Evolutionary conservation across 1,284 basidiomycete species (phyloP), one percentile per base, ranked within the genome.

Genomic region (Malassezia restricta): DNA sequence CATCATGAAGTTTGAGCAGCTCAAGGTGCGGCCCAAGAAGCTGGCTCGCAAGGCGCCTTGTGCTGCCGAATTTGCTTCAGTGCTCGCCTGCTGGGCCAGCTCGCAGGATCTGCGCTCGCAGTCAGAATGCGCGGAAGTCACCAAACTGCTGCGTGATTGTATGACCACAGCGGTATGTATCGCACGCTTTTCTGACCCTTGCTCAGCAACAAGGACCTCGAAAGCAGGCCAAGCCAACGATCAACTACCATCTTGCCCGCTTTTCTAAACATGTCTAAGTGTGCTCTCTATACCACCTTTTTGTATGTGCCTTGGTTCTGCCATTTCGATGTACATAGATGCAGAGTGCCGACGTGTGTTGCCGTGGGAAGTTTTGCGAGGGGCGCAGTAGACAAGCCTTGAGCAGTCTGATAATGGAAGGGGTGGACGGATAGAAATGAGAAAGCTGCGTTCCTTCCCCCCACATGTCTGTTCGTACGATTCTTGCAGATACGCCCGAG

Each of bases 71-170:
- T 79, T 94, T 53, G 79, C 83, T 9, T 76, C 82, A 47, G 86
- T 95, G 83, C 80, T 95, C 35, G 82, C 83, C 42, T 95, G 90
- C 76, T 92, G 87, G 86, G 87, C 89, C n/a, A 82, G 84, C 14
- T 80, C 81, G 3, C 77, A 78, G 30, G 88, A 94, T 73, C 59
- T 85, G 30, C 78, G 80, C 62, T 83, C 81, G 20, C 76, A 77
- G 8, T 63, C 65, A 9, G 77, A 77, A 1, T 95, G 90, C 74
- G 79, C 80, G 53, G 78, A 80, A 12, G 76, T 80, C 14, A 83
- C 88, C 0, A 76, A 82, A 60, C 75, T 77, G 20, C 75, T 94
- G 54, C 85, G 85, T 66, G 78, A 82, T 31, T 95, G 90, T 77
- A 92, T 95, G 89, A 78, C 82, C 60, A 85, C 82, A 39, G 80